These are phyloP conservation scores for Chlamydomonas reinhardtii DNA, from an alignment of 163 green algal genomes.

Conservation along the genomic window DNA sequence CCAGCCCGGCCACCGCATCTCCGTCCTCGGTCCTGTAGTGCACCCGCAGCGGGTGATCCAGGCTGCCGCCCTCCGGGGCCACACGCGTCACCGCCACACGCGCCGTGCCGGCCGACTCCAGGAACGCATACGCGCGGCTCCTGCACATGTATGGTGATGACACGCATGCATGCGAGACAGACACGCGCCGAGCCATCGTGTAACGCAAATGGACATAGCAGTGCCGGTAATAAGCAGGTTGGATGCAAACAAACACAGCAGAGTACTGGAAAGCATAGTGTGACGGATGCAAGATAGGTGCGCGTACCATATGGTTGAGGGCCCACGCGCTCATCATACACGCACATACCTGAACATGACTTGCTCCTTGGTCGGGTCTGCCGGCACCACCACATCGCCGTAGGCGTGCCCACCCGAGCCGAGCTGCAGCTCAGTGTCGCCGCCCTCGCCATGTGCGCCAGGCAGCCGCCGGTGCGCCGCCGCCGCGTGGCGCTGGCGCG, in stretches of 20 bases:
- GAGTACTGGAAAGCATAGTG: too few relatives aligned
- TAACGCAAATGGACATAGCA: too few relatives aligned
- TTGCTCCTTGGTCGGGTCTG: conserved; percentile 5
- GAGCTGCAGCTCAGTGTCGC: neutral
- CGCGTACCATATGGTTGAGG: too few relatives aligned
- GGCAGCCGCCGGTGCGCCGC: neutral
- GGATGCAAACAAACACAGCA: too few relatives aligned
- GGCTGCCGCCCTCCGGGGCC: neutral
- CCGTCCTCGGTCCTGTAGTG: conserved; percentile 50
- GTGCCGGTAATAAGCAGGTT: too few relatives aligned
- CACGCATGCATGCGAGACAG: too few relatives aligned
- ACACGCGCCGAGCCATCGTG: too few relatives aligned
- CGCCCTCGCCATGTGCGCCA: neutral
- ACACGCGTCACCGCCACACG: neutral
- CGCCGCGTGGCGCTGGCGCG: neutral
- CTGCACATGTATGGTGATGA: too few relatives aligned
- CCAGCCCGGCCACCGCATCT: conserved; percentile 53
- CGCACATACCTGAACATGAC: conserved; percentile 34
- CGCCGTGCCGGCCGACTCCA: neutral
- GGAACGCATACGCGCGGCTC: neutral
- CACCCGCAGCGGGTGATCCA: conserved; percentile 17
- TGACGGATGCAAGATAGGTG: too few relatives aligned
- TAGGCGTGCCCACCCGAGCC: neutral
- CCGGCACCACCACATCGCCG: neutral
- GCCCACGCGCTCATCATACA: neutral